phyloP scores from a whole-genome alignment of 495 filamentous ascomycete species.

The Hyaloscypha bicolor region DNA sequence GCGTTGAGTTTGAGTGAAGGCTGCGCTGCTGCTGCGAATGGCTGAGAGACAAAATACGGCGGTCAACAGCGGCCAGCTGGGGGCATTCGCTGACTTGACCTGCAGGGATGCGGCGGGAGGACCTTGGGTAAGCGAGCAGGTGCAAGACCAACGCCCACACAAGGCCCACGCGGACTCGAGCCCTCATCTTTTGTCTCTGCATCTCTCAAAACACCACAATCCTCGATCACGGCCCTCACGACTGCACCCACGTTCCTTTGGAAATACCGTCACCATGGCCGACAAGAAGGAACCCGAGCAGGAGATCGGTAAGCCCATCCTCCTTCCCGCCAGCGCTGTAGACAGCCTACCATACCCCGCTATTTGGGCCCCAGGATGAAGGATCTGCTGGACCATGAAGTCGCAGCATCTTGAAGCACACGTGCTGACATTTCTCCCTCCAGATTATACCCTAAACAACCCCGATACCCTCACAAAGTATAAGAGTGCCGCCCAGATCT shows the following conservation, averaged over 20 bases:
- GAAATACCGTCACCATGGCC: conserved; percentile 28
- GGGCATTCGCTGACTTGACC: background rate
- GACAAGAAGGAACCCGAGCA: conserved; percentile 37
- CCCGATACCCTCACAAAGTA: conserved; percentile 98
- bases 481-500: conserved; percentile 92
- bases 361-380: conserved; percentile 19
- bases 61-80: background rate
- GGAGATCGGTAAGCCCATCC: conserved; percentile 43
- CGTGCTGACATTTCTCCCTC: conserved; percentile 17
- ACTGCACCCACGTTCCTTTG: conserved; percentile 6
- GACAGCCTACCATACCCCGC: conserved; percentile 34
- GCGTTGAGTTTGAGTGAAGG: conserved; percentile 3
- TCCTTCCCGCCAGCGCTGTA: conserved; percentile 20
- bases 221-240: background rate
- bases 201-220: background rate
- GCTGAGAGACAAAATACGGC: background rate
- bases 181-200: background rate
- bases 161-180: background rate
- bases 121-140: conserved; percentile 9
- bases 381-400: conserved; percentile 6
- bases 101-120: conserved; percentile 15
- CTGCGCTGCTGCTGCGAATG: background rate
- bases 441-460: conserved; percentile 95
- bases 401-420: background rate
- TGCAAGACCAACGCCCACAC: conserved; percentile 12